A percentile compares a stretch with the other conserved stretches of the same genome.
These are phyloP conservation scores for Geotrichum histeridarum DNA, from an alignment of 1,139 yeast genomes.

Conservation along the genomic window DNA sequence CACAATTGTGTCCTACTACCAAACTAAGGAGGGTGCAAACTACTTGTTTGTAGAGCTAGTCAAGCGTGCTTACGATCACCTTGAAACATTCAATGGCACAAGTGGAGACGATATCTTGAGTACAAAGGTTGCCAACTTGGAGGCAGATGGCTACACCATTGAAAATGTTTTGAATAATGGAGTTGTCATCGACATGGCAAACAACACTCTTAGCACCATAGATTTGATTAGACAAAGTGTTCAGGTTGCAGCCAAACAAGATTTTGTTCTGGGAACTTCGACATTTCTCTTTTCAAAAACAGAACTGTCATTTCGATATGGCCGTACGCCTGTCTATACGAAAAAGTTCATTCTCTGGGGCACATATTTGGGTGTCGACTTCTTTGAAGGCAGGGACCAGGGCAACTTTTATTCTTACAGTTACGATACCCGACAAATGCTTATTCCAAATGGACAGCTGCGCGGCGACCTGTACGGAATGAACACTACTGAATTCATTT, in stretches of 20 bases:
- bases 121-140: neutral
- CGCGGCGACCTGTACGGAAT: neutral
- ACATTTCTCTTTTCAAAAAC: conserved; percentile 2
- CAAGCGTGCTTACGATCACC: neutral
- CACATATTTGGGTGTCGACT: neutral
- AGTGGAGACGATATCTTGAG: neutral
- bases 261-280: neutral
- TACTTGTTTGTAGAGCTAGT: conserved; percentile 4
- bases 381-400: neutral
- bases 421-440: conserved; percentile 7
- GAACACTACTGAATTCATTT: neutral
- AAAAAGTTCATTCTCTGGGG: conserved; percentile 3
- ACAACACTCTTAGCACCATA: neutral
- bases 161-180: neutral
- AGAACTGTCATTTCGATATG: neutral
- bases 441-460: neutral
- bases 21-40: conserved; percentile 6
- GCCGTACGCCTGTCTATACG: conserved; percentile 3
- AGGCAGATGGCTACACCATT: neutral
- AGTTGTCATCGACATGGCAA: neutral
- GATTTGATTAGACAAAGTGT: neutral
- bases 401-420: conserved; percentile 6
- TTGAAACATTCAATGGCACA: neutral
- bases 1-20: neutral
- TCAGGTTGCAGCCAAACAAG: neutral